These are phyloP conservation scores for Fremontodendron californicum DNA, from an alignment of 345 rosid genomes.

Conservation along the genomic window DNA sequence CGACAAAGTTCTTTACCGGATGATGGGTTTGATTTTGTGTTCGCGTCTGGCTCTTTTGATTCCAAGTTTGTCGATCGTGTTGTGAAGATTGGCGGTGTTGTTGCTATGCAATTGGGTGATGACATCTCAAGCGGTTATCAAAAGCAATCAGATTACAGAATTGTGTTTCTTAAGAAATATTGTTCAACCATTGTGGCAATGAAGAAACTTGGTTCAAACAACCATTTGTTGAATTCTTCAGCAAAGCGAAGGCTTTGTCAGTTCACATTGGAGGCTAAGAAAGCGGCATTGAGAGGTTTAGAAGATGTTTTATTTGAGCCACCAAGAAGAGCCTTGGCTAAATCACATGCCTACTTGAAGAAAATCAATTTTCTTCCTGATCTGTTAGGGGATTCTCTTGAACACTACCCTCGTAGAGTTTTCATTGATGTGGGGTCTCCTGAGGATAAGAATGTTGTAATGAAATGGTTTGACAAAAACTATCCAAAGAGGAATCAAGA, in stretches of 20 bases:
- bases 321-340: constrained; percentile 21
- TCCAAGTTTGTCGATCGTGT: constrained; percentile 29
- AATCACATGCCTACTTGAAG: constrained; percentile 19
- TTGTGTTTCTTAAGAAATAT: constrained; percentile 30
- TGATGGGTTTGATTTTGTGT: constrained; percentile 37
- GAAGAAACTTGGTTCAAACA: constrained; percentile 24
- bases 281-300: too few relatives aligned
- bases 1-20: too few relatives aligned
- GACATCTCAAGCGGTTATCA: constrained; percentile 20
- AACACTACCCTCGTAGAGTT: too few relatives aligned
- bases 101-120: constrained; percentile 27
- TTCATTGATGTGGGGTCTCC: constrained; percentile 27
- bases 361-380: too few relatives aligned
- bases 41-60: constrained; percentile 24
- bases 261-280: constrained; percentile 28
- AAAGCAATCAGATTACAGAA: constrained; percentile 31
- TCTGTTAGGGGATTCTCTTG: too few relatives aligned
- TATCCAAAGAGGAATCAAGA: too few relatives aligned
- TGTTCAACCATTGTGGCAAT: constrained; percentile 32
- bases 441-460: constrained; percentile 12
- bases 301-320: constrained; percentile 39
- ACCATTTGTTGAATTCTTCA: background rate
- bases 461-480: constrained; percentile 34
- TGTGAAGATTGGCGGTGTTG: too few relatives aligned
- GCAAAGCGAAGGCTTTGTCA: constrained; percentile 24